These are phyloP conservation scores for Chaetoscypha palmicola DNA, from an alignment of 2,329 filamentous ascomycete genomes.

Conservation along the genomic window DNA sequence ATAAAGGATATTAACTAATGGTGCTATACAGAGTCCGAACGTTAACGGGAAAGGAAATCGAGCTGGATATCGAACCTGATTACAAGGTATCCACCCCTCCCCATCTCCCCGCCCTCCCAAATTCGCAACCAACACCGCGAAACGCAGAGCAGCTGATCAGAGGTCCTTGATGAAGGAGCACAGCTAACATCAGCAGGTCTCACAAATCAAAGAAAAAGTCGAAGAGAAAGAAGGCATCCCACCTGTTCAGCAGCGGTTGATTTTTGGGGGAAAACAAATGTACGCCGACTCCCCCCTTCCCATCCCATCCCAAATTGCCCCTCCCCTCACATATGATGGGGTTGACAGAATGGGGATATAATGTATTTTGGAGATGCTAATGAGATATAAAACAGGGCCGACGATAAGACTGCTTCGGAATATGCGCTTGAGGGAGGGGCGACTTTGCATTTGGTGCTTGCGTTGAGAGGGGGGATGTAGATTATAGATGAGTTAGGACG, in stretches of 20 bases:
- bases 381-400: conserved; percentile 56
- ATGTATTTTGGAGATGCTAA: conserved; percentile 1
- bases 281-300: conserved; percentile 37
- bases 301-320: neutral
- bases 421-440: conserved; percentile 88
- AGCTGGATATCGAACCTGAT: conserved; percentile 90
- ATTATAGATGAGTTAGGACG: no score
- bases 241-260: conserved; percentile 90
- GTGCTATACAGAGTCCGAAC: conserved; percentile 71
- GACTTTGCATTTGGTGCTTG: conserved; percentile 91
- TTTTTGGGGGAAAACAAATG: conserved; percentile 98
- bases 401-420: conserved; percentile 88
- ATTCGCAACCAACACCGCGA: neutral
- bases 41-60: conserved; percentile 96
- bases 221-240: conserved; percentile 99
- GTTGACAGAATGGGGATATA: no score
- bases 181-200: conserved; percentile 52
- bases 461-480: conserved; percentile 67
- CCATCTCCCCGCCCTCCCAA: neutral
- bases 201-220: conserved; percentile 96
- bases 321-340: no score
- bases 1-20: neutral
- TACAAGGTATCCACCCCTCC: conserved; percentile 62
- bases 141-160: no score
- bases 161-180: no score